Evolutionary conservation across 2,329 filamentous ascomycete species (phyloP).

Genomic region (Aspergillus terreus): DNA sequence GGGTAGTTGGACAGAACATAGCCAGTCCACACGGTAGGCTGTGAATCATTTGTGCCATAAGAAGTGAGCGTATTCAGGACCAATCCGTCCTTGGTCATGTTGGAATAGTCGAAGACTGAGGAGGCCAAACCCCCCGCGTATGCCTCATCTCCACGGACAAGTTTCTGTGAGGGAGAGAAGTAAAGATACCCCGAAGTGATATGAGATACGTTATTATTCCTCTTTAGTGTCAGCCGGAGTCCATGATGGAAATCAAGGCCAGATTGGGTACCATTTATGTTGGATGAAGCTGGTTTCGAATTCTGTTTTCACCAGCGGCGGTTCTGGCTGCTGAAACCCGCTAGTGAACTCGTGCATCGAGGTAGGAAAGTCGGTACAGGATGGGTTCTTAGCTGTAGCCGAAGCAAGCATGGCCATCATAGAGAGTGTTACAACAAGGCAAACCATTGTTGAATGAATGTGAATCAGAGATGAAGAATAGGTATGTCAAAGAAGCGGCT

Average conservation of each 20-base stretch:
- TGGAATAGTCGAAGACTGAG: constrained; percentile 36
- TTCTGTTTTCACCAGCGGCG: constrained; percentile 29
- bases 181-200: constrained; percentile 35
- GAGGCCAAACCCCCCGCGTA: constrained; percentile 25
- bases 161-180: constrained; percentile 28
- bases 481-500: not conserved
- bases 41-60: constrained; percentile 12
- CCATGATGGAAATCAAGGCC: not conserved
- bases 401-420: not conserved
- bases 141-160: constrained; percentile 32
- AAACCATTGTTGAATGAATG: not conserved
- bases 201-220: constrained; percentile 39
- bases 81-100: constrained; percentile 30
- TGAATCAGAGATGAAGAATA: not conserved
- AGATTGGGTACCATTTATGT: constrained; percentile 34
- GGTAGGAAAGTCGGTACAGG: constrained; percentile 7
- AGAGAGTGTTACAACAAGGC: not conserved
- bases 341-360: constrained; percentile 24
- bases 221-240: constrained; percentile 8
- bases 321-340: constrained; percentile 30
- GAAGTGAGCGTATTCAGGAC: constrained; percentile 37
- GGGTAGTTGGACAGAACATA: constrained; percentile 40
- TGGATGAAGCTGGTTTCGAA: constrained; percentile 35
- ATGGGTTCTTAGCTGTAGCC: not conserved
- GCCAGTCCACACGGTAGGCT: constrained; percentile 27